A percentile compares a stretch with the other conserved stretches of the same genome.
phyloP scores from a whole-genome alignment of 768 basidiomycete species.

The Lactifluus subvellereus region DNA sequence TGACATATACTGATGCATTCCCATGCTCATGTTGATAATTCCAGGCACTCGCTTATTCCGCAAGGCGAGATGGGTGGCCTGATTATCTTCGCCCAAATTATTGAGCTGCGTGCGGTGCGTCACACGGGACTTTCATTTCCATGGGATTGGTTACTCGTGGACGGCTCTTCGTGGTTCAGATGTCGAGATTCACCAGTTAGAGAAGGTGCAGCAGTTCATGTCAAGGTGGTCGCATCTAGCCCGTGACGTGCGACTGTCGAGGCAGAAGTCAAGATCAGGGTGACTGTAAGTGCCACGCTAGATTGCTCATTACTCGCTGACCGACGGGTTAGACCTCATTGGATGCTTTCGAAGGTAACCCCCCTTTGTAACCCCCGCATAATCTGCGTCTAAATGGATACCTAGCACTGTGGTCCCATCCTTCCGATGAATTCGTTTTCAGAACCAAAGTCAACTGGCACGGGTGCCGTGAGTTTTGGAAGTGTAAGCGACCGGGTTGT shows the following conservation, averaged over 20 bases:
- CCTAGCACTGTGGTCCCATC: constrained; percentile 41
- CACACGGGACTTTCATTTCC: neutral
- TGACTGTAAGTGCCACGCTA: constrained; percentile 47
- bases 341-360: constrained; percentile 67
- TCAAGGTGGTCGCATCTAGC: constrained; percentile 68
- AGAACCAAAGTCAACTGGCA: constrained; percentile 86
- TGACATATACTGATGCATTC: too few relatives aligned
- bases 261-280: constrained; percentile 60
- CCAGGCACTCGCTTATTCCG: constrained; percentile 75
- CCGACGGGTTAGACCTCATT: constrained; percentile 60
- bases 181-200: constrained; percentile 90
- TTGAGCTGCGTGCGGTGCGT: constrained; percentile 81
- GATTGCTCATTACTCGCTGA: neutral
- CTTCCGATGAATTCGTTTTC: constrained; percentile 76
- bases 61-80: constrained; percentile 76
- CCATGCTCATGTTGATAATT: too few relatives aligned
- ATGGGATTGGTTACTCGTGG: too few relatives aligned
- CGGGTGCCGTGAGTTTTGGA: constrained; percentile 82
- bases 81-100: constrained; percentile 85
- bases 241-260: constrained; percentile 72
- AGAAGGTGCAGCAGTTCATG: constrained; percentile 66
- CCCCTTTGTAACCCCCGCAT: constrained; percentile 7
- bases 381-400: constrained; percentile 27
- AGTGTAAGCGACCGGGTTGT: constrained; percentile 52
- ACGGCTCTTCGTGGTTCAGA: constrained; percentile 34